Base-by-base conservation (phyloP, 208 protist genomes). In the Tritrichomonas musculus region DNA sequence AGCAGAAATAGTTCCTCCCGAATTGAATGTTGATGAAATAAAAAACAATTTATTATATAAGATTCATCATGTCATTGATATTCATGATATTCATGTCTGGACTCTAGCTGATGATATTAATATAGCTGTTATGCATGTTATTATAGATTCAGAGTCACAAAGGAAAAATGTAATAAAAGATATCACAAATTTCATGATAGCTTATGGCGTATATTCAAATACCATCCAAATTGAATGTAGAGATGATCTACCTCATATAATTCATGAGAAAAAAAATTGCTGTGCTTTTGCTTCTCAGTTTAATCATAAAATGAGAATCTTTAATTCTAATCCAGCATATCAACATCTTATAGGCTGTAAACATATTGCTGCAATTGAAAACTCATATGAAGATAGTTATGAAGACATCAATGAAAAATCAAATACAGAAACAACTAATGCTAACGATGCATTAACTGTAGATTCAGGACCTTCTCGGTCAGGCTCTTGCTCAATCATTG, bases 51-150 rank as follows among this genome's bases (percentile, higher is more conserved):
- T 95, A 0, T 64, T 93, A 27, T n/a, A n/a, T n/a, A 64, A 36
- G 17, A 72, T 95, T n/a, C 36, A n/a, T 65, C 41, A 41, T 25
- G 65, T 95, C 36, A 36, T 80, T 49, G 93, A 33, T 47, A 64
- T 95, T 55, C 94, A 95, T 66, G 94, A 95, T n/a, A n/a, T 95
- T 22, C 94, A 95, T 84, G 25, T 95, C 33, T 95, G 94, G 94
- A 73, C 92, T 33, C 33, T 95, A n/a, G 60, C 39, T 0, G 33
- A 44, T 30, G 30, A 66, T 14, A 65, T 30, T n/a, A 77, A 92
- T n/a, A 41, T 95, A 41, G 92, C 93, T 41, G 49, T 94, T 13
- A 14, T 93, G 14, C 94, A 95, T 69, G 60, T 95, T 41, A 55
- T 80, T 25, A 44, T 94, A 30, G 53, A 88, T 88, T 88, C 77